phyloP scores from a whole-genome alignment of 371 early-diverging fungal genomes.

The Apophysomyces sp. region DNA sequence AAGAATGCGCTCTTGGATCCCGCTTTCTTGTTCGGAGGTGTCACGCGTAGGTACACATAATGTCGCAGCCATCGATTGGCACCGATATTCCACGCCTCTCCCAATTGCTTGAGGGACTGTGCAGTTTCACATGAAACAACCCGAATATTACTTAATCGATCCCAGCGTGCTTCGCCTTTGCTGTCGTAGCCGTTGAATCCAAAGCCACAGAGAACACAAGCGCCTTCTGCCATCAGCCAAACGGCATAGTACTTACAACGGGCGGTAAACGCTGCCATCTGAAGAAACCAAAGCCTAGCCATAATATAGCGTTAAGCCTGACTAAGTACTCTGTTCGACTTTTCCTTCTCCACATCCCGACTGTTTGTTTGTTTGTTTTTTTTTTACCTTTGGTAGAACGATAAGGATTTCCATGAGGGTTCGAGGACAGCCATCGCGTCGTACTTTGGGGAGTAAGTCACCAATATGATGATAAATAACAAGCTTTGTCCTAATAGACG shows the following conservation, averaged over 20 bases:
- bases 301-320: too few relatives aligned
- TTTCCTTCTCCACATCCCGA: too few relatives aligned
- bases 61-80: slow-evolving; percentile 86
- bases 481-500: neutral
- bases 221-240: slow-evolving; percentile 88
- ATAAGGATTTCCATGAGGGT: neutral
- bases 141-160: slow-evolving; percentile 71
- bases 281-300: slow-evolving; percentile 53
- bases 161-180: slow-evolving; percentile 48
- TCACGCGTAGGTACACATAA: slow-evolving; percentile 79
- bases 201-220: slow-evolving; percentile 80
- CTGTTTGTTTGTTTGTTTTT: too few relatives aligned
- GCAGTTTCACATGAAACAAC: slow-evolving; percentile 72
- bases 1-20: slow-evolving; percentile 57
- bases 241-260: slow-evolving; percentile 85
- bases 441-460: neutral
- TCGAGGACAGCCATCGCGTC: neutral
- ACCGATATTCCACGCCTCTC: slow-evolving; percentile 88
- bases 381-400: neutral
- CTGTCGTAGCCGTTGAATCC: slow-evolving; percentile 77
- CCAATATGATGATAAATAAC: neutral
- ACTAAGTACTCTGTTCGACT: too few relatives aligned
- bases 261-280: slow-evolving; percentile 62
- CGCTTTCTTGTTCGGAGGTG: slow-evolving; percentile 36
- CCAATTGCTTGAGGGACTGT: slow-evolving; percentile 63